phyloP scores from a whole-genome alignment of 2,329 filamentous ascomycete species.

The Arthrobotrys iridis region DNA sequence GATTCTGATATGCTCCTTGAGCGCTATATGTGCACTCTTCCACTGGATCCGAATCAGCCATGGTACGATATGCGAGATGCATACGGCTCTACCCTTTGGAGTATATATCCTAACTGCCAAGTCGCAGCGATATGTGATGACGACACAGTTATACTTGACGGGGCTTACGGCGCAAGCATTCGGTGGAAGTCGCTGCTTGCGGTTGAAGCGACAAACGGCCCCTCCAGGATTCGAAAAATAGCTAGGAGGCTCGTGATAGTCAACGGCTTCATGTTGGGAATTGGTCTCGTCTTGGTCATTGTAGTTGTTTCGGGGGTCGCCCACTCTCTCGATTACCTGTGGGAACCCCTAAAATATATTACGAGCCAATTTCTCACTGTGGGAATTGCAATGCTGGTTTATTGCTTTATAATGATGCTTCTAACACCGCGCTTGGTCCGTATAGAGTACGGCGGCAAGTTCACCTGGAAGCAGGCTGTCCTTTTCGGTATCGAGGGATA shows the following conservation, averaged over 20 bases:
- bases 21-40: conserved; percentile 55
- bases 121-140: conserved; percentile 60
- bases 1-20: conserved; percentile 61
- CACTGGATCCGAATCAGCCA: conserved; percentile 53
- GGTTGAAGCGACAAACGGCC: background rate
- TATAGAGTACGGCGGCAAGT: conserved; percentile 59
- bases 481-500: conserved; percentile 61
- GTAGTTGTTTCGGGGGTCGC: background rate
- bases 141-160: conserved; percentile 61
- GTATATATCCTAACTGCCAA: conserved; percentile 60
- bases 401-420: conserved; percentile 48
- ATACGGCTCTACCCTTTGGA: conserved; percentile 60
- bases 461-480: conserved; percentile 58
- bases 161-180: conserved; percentile 60
- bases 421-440: conserved; percentile 58
- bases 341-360: no score
- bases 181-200: conserved; percentile 60
- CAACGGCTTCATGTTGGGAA: background rate
- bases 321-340: no score
- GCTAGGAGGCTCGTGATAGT: background rate
- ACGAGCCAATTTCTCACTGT: no score
- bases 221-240: background rate
- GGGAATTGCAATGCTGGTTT: background rate
- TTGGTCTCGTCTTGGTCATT: background rate
- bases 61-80: conserved; percentile 60